Conservation (phyloP, 2,329 filamentous ascomycete genomes). For the Dactylonectria estremocensis region DNA sequence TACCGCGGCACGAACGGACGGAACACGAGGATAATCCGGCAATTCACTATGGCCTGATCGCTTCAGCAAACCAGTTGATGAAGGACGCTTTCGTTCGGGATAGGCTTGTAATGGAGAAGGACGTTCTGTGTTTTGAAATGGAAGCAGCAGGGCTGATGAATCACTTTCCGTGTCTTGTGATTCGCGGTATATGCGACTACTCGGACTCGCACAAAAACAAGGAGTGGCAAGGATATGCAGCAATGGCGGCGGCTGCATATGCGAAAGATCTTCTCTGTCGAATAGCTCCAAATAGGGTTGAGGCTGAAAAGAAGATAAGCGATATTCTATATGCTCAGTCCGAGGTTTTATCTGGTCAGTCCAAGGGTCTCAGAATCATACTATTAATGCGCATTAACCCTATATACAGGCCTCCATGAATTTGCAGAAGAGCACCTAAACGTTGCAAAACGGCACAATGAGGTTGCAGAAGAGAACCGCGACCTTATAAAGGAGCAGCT, state of each 20-base stretch:
- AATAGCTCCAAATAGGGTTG: no score
- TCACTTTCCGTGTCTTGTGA: background rate
- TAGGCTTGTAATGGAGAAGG: background rate
- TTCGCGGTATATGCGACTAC: background rate
- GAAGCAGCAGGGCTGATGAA: background rate
- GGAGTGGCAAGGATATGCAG: background rate
- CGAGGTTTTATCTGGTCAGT: no score
- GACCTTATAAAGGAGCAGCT: background rate
- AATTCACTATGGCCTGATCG: background rate
- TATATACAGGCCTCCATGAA: no score
- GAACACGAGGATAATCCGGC: background rate
- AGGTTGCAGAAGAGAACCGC: background rate
- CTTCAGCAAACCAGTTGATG: background rate
- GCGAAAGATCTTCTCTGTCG: no score
- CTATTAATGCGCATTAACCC: no score
- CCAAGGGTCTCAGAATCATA: no score
- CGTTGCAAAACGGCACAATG: background rate
- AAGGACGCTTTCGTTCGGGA: background rate
- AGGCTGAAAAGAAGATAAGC: no score
- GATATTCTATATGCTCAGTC: no score
- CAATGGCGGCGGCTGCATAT: background rate
- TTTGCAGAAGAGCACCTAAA: background rate
- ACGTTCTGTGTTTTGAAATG: background rate
- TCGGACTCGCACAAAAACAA: background rate
- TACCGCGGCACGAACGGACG: no score